Conservation (phyloP, 2,329 filamentous ascomycete genomes). For the Pseudogymnoascus sp. region DNA sequence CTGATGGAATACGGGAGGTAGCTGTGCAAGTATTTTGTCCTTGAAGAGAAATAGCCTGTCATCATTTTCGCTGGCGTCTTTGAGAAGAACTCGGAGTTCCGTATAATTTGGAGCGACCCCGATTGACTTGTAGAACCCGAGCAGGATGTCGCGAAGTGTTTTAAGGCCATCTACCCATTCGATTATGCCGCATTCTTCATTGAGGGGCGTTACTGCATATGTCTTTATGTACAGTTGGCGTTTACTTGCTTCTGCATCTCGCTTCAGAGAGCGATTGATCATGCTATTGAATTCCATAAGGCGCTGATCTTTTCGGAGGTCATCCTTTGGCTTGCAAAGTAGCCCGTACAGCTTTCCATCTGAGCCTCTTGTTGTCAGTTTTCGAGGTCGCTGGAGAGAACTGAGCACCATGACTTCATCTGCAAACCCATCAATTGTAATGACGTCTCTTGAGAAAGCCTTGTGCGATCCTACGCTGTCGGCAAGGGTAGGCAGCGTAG, state of each 20-base stretch:
- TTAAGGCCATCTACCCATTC: slow-evolving; percentile 98
- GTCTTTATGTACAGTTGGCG: slow-evolving; percentile 92
- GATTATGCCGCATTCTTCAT: slow-evolving; percentile 95
- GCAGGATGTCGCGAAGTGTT: slow-evolving; percentile 83
- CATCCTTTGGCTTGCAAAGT: slow-evolving; percentile 95
- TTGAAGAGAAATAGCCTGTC: slow-evolving; percentile 64
- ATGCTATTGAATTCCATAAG: slow-evolving; percentile 99
- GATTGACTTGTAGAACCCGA: slow-evolving; percentile 68
- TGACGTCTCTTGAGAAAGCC: slow-evolving; percentile 77
- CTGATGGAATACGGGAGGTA: slow-evolving; percentile 76
- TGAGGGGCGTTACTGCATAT: slow-evolving; percentile 91
- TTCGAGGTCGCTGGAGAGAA: slow-evolving; percentile 86
- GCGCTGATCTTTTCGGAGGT: slow-evolving; percentile 92
- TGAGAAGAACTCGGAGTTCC: slow-evolving; percentile 56
- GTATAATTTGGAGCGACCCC: slow-evolving; percentile 63
- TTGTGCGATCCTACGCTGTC: slow-evolving; percentile 70
- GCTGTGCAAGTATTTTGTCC: slow-evolving; percentile 53
- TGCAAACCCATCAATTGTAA: slow-evolving; percentile 71
- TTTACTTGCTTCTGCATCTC: slow-evolving; percentile 82
- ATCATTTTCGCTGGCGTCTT: slow-evolving; percentile 49
- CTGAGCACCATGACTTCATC: slow-evolving; percentile 87
- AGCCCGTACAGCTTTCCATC: slow-evolving; percentile 85
- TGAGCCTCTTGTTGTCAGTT: slow-evolving; percentile 78
- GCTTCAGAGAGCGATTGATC: slow-evolving; percentile 91
- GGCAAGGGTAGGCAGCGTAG: slow-evolving; percentile 66